phyloP scores from a whole-genome alignment of 768 basidiomycete species.

The Hygrocybe coccinea region DNA sequence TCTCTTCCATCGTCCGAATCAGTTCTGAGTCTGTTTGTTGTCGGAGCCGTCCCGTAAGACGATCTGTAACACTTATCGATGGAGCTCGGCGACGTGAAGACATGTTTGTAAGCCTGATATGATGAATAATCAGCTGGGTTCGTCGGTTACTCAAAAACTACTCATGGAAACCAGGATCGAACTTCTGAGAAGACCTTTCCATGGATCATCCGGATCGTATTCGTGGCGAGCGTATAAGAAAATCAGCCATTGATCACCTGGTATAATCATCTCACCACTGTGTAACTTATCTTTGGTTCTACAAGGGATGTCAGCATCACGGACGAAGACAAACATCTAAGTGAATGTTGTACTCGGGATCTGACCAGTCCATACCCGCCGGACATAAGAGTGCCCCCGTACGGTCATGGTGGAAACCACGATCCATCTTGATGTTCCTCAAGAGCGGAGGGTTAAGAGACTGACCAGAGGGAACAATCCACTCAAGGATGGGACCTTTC shows the following conservation, averaged over 20 bases:
- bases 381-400: not conserved
- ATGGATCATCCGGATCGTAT: not conserved
- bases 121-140: not conserved
- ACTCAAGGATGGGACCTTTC: not conserved
- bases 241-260: conserved; percentile 1
- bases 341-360: not conserved
- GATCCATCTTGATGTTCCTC: not conserved
- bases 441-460: not conserved
- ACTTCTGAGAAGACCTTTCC: conserved; percentile 1
- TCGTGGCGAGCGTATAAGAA: not conserved
- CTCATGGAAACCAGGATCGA: conserved; percentile 1
- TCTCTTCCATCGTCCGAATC: no score
- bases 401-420: not conserved
- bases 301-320: not conserved
- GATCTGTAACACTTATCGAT: no score
- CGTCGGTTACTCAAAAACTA: no score
- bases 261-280: not conserved
- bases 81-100: not conserved
- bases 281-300: not conserved
- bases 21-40: no score
- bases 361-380: not conserved
- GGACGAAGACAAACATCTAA: no score
- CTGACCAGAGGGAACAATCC: not conserved
- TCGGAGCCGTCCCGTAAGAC: no score
- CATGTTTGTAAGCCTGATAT: not conserved